Base-by-base conservation (phyloP, 805 yeast genomes). In the Saccharomycopsis amapae region DNA sequence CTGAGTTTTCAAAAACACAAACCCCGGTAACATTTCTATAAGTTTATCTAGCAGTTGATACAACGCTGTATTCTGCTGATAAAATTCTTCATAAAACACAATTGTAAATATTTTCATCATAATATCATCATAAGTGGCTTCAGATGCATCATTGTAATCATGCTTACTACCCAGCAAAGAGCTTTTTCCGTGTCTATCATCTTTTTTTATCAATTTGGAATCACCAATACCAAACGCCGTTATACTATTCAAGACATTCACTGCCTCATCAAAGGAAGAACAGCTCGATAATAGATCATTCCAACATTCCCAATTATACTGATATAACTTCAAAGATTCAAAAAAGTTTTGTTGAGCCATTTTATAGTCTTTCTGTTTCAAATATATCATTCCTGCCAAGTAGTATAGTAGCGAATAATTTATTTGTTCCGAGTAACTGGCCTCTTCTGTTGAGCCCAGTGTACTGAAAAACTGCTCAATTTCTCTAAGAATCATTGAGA, bases 271-370 rank as follows among this genome's bases (percentile, higher is more conserved):
- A 45, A 78, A 70, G 25, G 77, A 72, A 5, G 75, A 62, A 24
- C 86, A 63, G 44, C 85, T 77, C 3, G 76, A 66, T 10, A 78
- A 65, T 33, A 93, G 67, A 58, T 90, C 97, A 47, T 73, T 71
- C 97, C 97, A 93, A 48, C 93, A 83, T 45, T 89, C 76, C 98
- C 98, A 93, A 61, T 90, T 90, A 61, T 72, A 84, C 0, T 97
- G 95, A 55, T 81, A 87, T 24, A 71, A 42, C 20, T 72, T 66
- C 12, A 90, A 58, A 1, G 96, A 81, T 39, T 69, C 70, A 25
- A 78, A 67, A 26, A 89, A 70, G 38, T 67, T 66, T 20, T 72
- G 67, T 47, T 81, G 78, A 0, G 97, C 96, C 30, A 66, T 60
- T 1, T 65, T 53, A n/a, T 64, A 63, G 52, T 81, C 78, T 40